A percentile compares a stretch with the other conserved stretches of the same genome.
Conservation (phyloP, 371 early-diverging fungal species). For the Lichtheimia corymbifera region DNA sequence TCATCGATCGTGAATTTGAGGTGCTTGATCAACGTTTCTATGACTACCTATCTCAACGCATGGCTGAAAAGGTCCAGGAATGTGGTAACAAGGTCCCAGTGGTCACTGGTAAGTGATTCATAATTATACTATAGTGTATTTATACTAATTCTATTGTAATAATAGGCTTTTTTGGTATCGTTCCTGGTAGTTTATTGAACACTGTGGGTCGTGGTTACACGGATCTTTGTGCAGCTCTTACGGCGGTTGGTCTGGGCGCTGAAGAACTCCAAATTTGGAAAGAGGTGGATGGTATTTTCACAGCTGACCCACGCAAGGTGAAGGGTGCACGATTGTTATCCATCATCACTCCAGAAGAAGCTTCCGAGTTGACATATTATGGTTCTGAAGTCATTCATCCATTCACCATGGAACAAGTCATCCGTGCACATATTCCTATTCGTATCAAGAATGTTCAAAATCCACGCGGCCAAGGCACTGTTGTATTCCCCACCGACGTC, state of each 20-base stretch:
- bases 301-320: constrained; percentile 98
- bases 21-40: constrained; percentile 90
- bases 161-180: constrained; percentile 90
- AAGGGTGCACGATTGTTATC: constrained; percentile 84
- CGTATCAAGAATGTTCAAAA: constrained; percentile 97
- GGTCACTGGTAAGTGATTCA: constrained; percentile 67
- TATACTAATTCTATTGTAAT: not conserved
- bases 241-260: constrained; percentile 87
- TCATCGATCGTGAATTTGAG: constrained; percentile 81
- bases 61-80: constrained; percentile 63
- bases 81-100: constrained; percentile 80
- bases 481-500: constrained; percentile 78
- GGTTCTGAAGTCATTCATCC: constrained; percentile 98
- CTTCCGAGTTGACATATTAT: constrained; percentile 97
- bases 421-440: constrained; percentile 93
- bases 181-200: constrained; percentile 89
- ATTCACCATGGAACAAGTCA: constrained; percentile 98
- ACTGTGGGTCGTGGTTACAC: constrained; percentile 98
- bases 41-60: constrained; percentile 76
- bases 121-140: not conserved
- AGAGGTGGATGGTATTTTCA: constrained; percentile 98
- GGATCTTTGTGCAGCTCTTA: constrained; percentile 93
- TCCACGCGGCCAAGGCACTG: constrained; percentile 88
- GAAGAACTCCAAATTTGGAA: constrained; percentile 98
- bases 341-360: constrained; percentile 96